Evolutionary conservation across 352 stramenopile species (phyloP).

Genomic region (Globisporangium polare): DNA sequence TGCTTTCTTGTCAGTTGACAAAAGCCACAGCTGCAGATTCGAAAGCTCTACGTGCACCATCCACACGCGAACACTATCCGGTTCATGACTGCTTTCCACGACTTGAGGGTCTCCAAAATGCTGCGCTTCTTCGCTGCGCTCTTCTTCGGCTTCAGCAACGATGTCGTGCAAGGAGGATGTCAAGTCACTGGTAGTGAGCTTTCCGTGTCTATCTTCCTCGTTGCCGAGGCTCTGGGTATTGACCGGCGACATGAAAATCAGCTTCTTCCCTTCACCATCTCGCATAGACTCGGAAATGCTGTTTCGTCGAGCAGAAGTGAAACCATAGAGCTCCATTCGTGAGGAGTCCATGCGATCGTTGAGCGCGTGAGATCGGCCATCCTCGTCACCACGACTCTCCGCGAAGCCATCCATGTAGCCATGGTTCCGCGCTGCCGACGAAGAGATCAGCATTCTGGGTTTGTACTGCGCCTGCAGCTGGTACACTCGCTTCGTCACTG

Average conservation of each 20-base stretch:
- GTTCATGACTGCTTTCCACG: background rate
- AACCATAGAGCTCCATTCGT: background rate
- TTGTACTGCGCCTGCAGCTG: constrained; percentile 41
- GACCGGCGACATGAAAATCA: constrained; percentile 7
- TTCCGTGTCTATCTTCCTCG: constrained; percentile 1
- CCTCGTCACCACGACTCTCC: constrained; percentile 16
- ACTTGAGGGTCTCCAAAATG: background rate
- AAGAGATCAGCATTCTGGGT: constrained; percentile 25
- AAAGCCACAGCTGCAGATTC: constrained; percentile 60
- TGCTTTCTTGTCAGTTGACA: constrained; percentile 56
- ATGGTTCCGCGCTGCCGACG: constrained; percentile 17
- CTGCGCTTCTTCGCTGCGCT: background rate
- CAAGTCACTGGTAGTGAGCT: constrained; percentile 12
- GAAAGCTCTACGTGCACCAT: constrained; percentile 40
- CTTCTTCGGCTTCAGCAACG: background rate
- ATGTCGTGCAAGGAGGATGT: constrained; percentile 1
- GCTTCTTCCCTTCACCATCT: constrained; percentile 4
- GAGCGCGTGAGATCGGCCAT: background rate
- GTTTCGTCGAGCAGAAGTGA: constrained; percentile 27
- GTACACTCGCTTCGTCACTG: constrained; percentile 33
- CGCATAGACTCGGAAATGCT: constrained; percentile 30
- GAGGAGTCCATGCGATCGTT: constrained; percentile 5
- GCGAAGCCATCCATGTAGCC: constrained; percentile 28
- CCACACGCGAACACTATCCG: constrained; percentile 16
- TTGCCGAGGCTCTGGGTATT: background rate